Conservation (phyloP, 306 rosid species). For the Quercus glauca region DNA sequence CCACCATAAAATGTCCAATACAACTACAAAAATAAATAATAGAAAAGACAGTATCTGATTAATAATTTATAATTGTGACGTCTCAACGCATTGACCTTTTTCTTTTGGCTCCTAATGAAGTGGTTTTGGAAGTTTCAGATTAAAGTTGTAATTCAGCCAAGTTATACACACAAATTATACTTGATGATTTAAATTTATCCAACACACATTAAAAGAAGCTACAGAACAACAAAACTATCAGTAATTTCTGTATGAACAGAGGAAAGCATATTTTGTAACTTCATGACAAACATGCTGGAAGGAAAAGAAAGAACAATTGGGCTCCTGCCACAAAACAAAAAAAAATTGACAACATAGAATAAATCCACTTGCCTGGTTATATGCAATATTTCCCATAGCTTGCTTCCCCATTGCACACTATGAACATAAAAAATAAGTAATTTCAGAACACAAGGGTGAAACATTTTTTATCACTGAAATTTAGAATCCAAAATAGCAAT, state of each 20-base stretch:
- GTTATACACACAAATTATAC: not conserved
- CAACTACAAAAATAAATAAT: not conserved
- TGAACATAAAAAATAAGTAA: slow-evolving; percentile 22
- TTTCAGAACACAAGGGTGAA: slow-evolving; percentile 15
- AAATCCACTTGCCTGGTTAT: slow-evolving; percentile 63
- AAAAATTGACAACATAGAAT: not conserved
- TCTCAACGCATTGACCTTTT: not conserved
- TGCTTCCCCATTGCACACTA: slow-evolving; percentile 99
- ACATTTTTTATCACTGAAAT: not conserved
- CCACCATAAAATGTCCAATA: not conserved
- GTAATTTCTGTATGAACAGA: not conserved
- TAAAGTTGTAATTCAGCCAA: not conserved
- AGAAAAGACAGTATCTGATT: not conserved
- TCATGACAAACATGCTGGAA: not conserved
- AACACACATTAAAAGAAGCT: not conserved
- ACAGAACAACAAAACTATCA: not conserved
- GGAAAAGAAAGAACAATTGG: not conserved
- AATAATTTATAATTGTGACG: not conserved
- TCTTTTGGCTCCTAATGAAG: not conserved
- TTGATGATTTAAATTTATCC: not conserved
- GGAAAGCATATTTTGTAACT: not conserved
- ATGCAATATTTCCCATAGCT: slow-evolving; percentile 98
- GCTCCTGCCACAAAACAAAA: not conserved
- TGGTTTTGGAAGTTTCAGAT: not conserved
- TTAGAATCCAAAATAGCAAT: not conserved